Evolutionary conservation across 495 filamentous ascomycete species (phyloP).

Genomic region (Extremus antarcticus): DNA sequence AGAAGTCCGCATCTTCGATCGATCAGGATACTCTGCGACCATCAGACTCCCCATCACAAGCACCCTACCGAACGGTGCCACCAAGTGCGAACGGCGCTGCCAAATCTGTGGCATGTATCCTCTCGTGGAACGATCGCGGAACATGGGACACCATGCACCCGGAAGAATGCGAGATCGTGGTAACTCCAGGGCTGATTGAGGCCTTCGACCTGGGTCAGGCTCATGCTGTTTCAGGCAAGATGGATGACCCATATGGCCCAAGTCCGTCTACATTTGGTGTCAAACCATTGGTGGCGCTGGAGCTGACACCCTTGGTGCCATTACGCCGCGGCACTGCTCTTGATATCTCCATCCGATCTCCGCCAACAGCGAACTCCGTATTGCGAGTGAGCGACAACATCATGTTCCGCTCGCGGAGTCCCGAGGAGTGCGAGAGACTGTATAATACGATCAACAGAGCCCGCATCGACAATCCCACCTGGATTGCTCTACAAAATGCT

Average conservation of each 20-base stretch:
- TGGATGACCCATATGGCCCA: slow-evolving; percentile 25
- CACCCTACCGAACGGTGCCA: slow-evolving; percentile 47
- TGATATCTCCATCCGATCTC: slow-evolving; percentile 86
- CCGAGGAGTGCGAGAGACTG: slow-evolving; percentile 65
- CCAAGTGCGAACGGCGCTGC: slow-evolving; percentile 40
- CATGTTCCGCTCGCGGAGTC: slow-evolving; percentile 74
- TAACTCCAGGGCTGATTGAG: slow-evolving; percentile 79
- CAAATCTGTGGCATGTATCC: slow-evolving; percentile 66
- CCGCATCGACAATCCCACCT: slow-evolving; percentile 78
- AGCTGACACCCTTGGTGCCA: slow-evolving; percentile 79
- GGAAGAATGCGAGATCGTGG: slow-evolving; percentile 64
- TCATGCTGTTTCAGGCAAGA: slow-evolving; percentile 32
- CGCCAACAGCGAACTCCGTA: slow-evolving; percentile 57
- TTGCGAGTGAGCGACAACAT: slow-evolving; percentile 63
- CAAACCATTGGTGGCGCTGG: slow-evolving; percentile 59
- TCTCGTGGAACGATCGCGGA: slow-evolving; percentile 73
- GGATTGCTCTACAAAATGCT: slow-evolving; percentile 69
- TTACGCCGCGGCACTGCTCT: slow-evolving; percentile 80
- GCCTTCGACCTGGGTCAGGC: slow-evolving; percentile 55
- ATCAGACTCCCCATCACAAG: slow-evolving; percentile 68
- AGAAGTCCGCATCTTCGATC: slow-evolving; percentile 8
- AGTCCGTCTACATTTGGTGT: slow-evolving; percentile 26
- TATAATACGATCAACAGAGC: slow-evolving; percentile 76
- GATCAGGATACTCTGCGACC: slow-evolving; percentile 48
- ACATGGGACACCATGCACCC: slow-evolving; percentile 69